Conservation (phyloP, 768 basidiomycete genomes). For the Megacollybia marginata region DNA sequence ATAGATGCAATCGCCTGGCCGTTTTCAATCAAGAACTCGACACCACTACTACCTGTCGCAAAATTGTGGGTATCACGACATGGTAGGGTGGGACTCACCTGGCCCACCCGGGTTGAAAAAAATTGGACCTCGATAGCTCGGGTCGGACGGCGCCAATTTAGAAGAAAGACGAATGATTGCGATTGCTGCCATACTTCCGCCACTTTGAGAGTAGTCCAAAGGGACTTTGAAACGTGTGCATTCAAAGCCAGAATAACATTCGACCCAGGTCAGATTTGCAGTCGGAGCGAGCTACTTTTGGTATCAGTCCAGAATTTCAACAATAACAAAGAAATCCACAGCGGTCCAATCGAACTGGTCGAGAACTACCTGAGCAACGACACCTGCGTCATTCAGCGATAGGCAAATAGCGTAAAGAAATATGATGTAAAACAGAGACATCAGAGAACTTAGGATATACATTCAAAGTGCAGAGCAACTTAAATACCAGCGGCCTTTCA, state of each 20-base stretch:
- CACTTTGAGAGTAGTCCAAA: slow-evolving; percentile 18
- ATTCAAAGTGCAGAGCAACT: too few relatives aligned
- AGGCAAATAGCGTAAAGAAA: too few relatives aligned
- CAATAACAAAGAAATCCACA: background rate
- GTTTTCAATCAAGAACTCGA: slow-evolving; percentile 11
- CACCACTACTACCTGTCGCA: slow-evolving; percentile 18
- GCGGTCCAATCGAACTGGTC: background rate
- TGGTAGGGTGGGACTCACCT: background rate
- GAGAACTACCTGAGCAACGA: too few relatives aligned
- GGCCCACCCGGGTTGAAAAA: slow-evolving; percentile 19
- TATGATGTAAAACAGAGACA: too few relatives aligned
- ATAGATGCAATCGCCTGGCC: slow-evolving; percentile 18
- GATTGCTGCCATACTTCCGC: slow-evolving; percentile 11
- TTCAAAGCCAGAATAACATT: slow-evolving; percentile 13
- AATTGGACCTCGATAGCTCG: slow-evolving; percentile 20
- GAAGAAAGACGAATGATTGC: slow-evolving; percentile 19
- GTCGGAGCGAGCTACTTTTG: slow-evolving; percentile 10
- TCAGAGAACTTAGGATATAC: too few relatives aligned
- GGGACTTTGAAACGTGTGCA: slow-evolving; percentile 22
- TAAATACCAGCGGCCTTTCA: too few relatives aligned
- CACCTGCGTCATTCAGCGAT: too few relatives aligned
- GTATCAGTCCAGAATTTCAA: background rate
- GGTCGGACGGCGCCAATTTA: slow-evolving; percentile 2
- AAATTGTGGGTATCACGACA: slow-evolving; percentile 1
- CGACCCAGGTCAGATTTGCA: slow-evolving; percentile 17